Base-by-base conservation (phyloP, 352 stramenopile species). In the Lagenidium sp. region DNA sequence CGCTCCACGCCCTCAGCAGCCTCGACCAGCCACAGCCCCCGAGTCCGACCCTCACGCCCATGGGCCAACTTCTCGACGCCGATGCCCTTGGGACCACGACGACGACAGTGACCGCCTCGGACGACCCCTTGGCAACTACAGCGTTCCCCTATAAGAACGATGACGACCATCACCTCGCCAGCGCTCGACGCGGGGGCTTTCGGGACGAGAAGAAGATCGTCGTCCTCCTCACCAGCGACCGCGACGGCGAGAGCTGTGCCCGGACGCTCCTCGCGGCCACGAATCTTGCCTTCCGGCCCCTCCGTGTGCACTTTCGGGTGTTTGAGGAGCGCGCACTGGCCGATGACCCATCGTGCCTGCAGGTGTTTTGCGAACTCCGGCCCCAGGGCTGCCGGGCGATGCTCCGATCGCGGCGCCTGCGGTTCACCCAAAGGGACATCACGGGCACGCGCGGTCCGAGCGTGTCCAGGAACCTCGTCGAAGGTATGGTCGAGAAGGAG, bases 151-250 rank as follows among this genome's bases (percentile, higher is more conserved):
- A n/a, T n/a, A n/a, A n/a, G n/a, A n/a, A n/a, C n/a, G n/a, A n/a
- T n/a, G n/a, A n/a, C n/a, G n/a, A n/a, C n/a, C n/a, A n/a, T n/a
- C n/a, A n/a, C n/a, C n/a, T n/a, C n/a, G n/a, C n/a, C n/a, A n/a
- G 28, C 28, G 28, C 28, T 32, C 28, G 8, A 15, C 28, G 8
- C 15, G 15, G 8, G 15, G 68, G 70, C n/a, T 84, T 86, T 44
- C 72, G 55, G 19, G 42, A 88, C 42, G 64, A 85, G 18, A 85
- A 86, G 44, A 44, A 80, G 53, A 78, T 87, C 41, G 75, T 84
- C 44, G 35, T 94, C 44, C 52, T 94, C 36, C 55, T 94, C 19
- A 79, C 71, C 4, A 82, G 83, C 50, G 71, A 63, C 29, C 62
- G 71, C 51, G 67, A 94, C 45, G 57, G 63, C 4, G 54, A 70